These are phyloP conservation scores for Chlorella sorokiniana DNA, from an alignment of 139 green algal species.

Conservation along the genomic window DNA sequence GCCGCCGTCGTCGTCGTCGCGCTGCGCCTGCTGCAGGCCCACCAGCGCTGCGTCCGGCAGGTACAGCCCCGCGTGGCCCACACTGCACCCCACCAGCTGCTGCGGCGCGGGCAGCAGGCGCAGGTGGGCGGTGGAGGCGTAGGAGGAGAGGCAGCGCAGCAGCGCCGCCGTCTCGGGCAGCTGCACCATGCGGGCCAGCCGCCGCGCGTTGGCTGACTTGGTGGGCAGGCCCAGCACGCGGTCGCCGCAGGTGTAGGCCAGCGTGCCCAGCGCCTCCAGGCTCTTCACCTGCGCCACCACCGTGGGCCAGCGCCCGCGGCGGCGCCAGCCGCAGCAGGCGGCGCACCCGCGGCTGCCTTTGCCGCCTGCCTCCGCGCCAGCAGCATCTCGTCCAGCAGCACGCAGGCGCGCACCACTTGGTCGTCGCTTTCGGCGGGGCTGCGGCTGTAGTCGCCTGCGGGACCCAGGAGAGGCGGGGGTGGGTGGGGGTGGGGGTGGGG, in stretches of 20 bases:
- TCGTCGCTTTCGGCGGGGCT: slow-evolving; percentile 33
- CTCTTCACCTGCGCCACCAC: neutral
- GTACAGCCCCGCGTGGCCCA: neutral
- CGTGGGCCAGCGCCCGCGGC: neutral
- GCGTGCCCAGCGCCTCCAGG: neutral
- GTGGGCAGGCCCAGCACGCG: neutral
- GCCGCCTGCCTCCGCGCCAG: neutral
- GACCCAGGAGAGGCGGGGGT: neutral
- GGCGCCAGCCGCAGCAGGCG: neutral
- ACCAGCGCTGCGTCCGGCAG: neutral
- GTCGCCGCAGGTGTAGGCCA: neutral
- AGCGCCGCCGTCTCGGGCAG: neutral
- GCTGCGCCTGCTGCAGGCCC: neutral
- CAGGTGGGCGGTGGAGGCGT: neutral
- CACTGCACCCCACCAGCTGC: neutral
- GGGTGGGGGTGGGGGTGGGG: neutral
- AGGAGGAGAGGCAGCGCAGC: neutral
- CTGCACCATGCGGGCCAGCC: neutral
- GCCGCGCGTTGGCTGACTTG: neutral
- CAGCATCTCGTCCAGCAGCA: slow-evolving; percentile 45
- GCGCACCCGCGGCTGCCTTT: neutral
- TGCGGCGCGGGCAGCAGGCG: neutral
- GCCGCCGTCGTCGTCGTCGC: too few species aligned
- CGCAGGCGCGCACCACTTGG: slow-evolving; percentile 34
- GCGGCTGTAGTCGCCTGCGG: neutral